Base-by-base conservation (phyloP, 768 basidiomycete species). In the Scleroderma bovista region DNA sequence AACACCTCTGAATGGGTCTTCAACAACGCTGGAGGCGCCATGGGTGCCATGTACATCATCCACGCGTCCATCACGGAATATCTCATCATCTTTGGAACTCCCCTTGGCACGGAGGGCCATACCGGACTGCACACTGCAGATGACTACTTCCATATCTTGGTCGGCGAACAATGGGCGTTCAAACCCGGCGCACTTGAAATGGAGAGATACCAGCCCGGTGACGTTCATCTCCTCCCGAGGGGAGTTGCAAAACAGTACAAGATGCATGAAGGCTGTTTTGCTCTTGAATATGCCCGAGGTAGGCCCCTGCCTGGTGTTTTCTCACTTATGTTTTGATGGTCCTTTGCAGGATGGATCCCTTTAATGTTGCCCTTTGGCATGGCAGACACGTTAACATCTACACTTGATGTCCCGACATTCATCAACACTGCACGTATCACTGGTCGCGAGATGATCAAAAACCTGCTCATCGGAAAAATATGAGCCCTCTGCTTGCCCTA, bases 11-110 rank as follows among this genome's bases (percentile, higher is more conserved):
- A 97, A 61, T 97, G 95, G 95, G 80, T 96, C 22, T 88, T 95
- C 70, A 97, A 84, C 74, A 98, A 97, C 60, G 94, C 95, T 1
- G 96, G 94, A 11, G 96, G 96, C 52, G 93, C 93, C 1, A 97
- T 95, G 94, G 93, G 93, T 38, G 86, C 86, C 31, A 97, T 99
- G 95, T 96, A 93, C 67, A 78, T 98, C 69, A 90, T 98, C 56
- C 96, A 98, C 61, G 92, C 95, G 16, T 87, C 83, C 70, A 85
- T 99, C 60, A 97, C 95, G 10, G 96, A 99, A 73, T 99, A 95
- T 72, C 79, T 92, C 57, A 93, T 93, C 65, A 86, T 97, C 58
- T 96, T 96, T 56, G 94, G 96, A 4, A 95, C 94, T 1, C 93
- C 96, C 0, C 76, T 97, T 10, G 96, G 96, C 10, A 98, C 95